Evolutionary conservation across 1,284 basidiomycete species (phyloP).

Genomic region (Tylopilus orsonianus): DNA sequence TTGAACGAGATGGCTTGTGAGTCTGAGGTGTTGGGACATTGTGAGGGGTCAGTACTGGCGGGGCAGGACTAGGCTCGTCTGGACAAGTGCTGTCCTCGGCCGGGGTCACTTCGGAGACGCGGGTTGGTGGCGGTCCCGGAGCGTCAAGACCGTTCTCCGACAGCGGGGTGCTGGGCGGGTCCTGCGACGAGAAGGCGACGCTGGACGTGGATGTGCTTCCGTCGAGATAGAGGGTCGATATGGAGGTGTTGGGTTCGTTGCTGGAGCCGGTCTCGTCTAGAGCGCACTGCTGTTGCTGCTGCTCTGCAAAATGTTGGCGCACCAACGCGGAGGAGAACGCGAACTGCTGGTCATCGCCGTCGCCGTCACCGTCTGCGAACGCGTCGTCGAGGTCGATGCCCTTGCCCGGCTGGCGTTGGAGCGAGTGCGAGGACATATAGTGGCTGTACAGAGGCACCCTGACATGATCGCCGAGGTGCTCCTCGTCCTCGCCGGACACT

Average conservation of each 20-base stretch:
- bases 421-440: too few species aligned
- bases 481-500: conserved; percentile 79
- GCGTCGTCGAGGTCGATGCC: conserved; percentile 63
- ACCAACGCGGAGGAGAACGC: conserved; percentile 59
- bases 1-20: conserved; percentile 51
- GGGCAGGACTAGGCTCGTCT: conserved; percentile 11
- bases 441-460: too few species aligned
- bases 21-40: conserved; percentile 13
- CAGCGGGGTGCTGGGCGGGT: conserved; percentile 27
- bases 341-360: conserved; percentile 47
- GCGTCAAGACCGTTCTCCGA: too few species aligned
- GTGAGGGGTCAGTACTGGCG: conserved; percentile 6
- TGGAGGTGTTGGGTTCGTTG: conserved; percentile 46
- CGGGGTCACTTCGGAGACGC: too few species aligned
- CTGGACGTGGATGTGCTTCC: conserved; percentile 30
- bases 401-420: conserved; percentile 32
- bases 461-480: conserved; percentile 77
- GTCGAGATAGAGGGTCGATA: conserved; percentile 58
- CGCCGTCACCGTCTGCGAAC: too few species aligned
- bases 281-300: conserved; percentile 31
- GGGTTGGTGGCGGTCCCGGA: conserved; percentile 35
- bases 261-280: conserved; percentile 35
- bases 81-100: too few species aligned
- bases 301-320: conserved; percentile 58
- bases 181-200: conserved; percentile 21